Percentiles rank a stretch among this genome's conserved stretches.
These are phyloP conservation scores for Pachysolen tannophilus DNA, from an alignment of 805 yeast genomes.

Conservation along the genomic window DNA sequence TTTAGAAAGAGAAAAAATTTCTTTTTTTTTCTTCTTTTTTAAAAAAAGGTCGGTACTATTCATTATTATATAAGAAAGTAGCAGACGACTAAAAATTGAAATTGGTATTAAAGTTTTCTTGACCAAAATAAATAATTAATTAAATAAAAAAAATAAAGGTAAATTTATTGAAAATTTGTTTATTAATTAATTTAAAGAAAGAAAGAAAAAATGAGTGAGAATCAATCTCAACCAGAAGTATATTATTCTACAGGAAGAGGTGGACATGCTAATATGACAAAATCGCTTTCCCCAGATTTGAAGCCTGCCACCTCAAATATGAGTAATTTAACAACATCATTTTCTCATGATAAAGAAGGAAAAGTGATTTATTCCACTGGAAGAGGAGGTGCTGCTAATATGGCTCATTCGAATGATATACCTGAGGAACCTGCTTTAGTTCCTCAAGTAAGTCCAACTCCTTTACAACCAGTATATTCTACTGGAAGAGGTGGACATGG, in stretches of 20 bases:
- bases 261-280: constrained; percentile 26
- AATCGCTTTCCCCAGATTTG: constrained; percentile 8
- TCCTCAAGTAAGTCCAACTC: constrained; percentile 31
- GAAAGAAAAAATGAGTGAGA: not conserved
- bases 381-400: constrained; percentile 51
- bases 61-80: too few relatives aligned
- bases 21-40: too few relatives aligned
- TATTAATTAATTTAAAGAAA: constrained; percentile 1
- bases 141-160: constrained; percentile 11
- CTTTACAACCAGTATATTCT: constrained; percentile 32
- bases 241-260: constrained; percentile 24
- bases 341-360: constrained; percentile 22
- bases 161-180: constrained; percentile 5
- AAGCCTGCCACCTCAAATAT: constrained; percentile 10
- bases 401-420: constrained; percentile 27
- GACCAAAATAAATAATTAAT: not conserved
- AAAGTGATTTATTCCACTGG: constrained; percentile 41
- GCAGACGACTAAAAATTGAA: too few relatives aligned
- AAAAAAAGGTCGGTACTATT: too few relatives aligned
- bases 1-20: too few relatives aligned
- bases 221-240: not conserved
- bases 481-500: constrained; percentile 57
- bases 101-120: too few relatives aligned
- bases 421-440: constrained; percentile 34
- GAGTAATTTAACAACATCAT: constrained; percentile 13